Percentiles rank a stretch among this genome's conserved stretches.
Evolutionary conservation across 768 basidiomycete genomes (phyloP).

Genomic region (Agaricus bisporus): DNA sequence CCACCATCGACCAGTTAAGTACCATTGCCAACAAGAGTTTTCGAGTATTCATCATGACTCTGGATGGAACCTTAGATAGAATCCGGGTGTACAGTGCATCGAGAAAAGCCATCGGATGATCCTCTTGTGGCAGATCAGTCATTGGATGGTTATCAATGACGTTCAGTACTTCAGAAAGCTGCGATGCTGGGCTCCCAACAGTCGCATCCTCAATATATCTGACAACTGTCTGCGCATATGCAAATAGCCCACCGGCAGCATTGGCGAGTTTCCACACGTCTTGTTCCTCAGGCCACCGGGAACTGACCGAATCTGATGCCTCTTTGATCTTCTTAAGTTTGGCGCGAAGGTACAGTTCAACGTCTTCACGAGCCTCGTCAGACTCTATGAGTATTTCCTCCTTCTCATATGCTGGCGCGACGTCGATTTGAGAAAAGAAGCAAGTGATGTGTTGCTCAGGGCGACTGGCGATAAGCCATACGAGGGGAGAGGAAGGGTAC

Average conservation of each 20-base stretch:
- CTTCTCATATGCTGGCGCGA: neutral
- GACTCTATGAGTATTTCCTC: neutral
- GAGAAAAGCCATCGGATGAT: constrained; percentile 4
- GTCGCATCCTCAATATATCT: neutral
- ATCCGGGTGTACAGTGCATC: constrained; percentile 6
- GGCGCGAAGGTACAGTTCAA: neutral
- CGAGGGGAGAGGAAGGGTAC: neutral
- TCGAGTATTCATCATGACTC: neutral
- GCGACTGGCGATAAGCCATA: constrained; percentile 1
- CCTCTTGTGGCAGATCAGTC: neutral
- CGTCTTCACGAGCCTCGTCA: neutral
- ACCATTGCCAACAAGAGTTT: neutral
- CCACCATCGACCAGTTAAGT: too few species aligned
- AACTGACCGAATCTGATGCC: neutral
- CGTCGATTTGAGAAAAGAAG: neutral
- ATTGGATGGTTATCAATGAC: neutral
- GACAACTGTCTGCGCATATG: neutral
- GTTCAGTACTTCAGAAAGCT: neutral
- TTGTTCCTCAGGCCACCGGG: neutral
- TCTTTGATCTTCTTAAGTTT: neutral
- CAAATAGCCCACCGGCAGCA: neutral
- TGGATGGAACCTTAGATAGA: neutral
- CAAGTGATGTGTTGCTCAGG: neutral
- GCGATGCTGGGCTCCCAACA: neutral
- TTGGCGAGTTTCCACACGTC: neutral